phyloP scores from a whole-genome alignment of 345 rosid species.

The Brassica carinata region DNA sequence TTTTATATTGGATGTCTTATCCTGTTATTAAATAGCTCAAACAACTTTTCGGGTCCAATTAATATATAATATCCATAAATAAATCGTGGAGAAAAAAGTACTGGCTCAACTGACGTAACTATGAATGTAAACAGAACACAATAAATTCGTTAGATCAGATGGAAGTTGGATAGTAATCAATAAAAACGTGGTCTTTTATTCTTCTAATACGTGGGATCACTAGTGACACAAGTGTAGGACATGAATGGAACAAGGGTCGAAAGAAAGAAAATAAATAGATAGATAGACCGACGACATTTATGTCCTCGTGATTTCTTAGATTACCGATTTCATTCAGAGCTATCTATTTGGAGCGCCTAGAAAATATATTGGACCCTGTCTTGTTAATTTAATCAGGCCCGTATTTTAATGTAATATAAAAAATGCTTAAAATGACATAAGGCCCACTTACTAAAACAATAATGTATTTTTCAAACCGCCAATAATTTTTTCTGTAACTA shows the following conservation, averaged over 20 bases:
- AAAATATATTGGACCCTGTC: neutral
- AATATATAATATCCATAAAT: neutral
- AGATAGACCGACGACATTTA: neutral
- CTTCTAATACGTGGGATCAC: neutral
- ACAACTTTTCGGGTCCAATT: constrained; percentile 1
- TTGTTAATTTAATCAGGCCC: neutral
- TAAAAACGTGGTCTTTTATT: neutral
- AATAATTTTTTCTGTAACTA: too few relatives aligned
- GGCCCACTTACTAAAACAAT: neutral
- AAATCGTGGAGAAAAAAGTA: constrained; percentile 1
- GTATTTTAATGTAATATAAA: neutral
- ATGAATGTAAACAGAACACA: neutral
- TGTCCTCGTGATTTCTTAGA: neutral
- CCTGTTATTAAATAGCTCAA: neutral
- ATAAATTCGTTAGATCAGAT: neutral
- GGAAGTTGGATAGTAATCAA: neutral
- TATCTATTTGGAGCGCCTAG: neutral
- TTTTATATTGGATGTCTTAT: neutral
- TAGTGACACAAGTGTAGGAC: neutral
- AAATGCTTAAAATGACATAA: neutral
- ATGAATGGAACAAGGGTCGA: neutral
- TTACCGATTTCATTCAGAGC: neutral
- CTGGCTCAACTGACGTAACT: neutral
- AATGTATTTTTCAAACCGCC: neutral
- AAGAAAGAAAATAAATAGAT: neutral